A percentile compares a stretch with the other conserved stretches of the same genome.
phyloP scores from a whole-genome alignment of 2,329 filamentous ascomycete species.

The Ophiosphaerella korrae region DNA sequence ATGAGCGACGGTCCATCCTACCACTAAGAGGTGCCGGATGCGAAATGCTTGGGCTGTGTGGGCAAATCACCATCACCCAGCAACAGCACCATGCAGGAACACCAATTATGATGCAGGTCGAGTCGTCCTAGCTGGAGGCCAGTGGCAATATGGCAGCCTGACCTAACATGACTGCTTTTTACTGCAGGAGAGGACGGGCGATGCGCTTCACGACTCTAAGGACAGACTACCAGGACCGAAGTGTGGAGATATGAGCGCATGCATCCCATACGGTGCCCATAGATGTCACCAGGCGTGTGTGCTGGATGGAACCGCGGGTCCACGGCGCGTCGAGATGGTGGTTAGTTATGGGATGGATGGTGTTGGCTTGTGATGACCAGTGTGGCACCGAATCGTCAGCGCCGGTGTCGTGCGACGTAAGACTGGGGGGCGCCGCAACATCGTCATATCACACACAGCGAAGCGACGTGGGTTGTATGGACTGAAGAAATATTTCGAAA shows the following conservation, averaged over 20 bases:
- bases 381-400: constrained; percentile 35
- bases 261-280: constrained; percentile 15
- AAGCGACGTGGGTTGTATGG: constrained; percentile 30
- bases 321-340: constrained; percentile 28
- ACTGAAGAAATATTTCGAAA: constrained; percentile 41
- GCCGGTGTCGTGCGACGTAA: constrained; percentile 27
- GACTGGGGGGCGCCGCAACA: constrained; percentile 14
- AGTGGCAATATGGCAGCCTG: constrained; percentile 12
- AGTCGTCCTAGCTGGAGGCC: constrained; percentile 16
- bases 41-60: constrained; percentile 27
- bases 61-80: constrained; percentile 40
- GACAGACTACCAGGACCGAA: constrained; percentile 1
- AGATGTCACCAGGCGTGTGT: constrained; percentile 8
- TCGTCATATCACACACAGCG: constrained; percentile 28
- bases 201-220: constrained; percentile 16
- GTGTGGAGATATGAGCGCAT: constrained; percentile 19
- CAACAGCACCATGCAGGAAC: background rate
- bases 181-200: constrained; percentile 10
- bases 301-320: constrained; percentile 14
- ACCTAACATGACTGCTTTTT: background rate
- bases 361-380: constrained; percentile 23
- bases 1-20: constrained; percentile 25
- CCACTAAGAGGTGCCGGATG: constrained; percentile 30
- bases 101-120: constrained; percentile 9
- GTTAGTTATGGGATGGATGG: constrained; percentile 9